Percentiles rank a stretch among this genome's conserved stretches.
phyloP scores from a whole-genome alignment of 2,329 filamentous ascomycete species.

The Claviceps sp. region DNA sequence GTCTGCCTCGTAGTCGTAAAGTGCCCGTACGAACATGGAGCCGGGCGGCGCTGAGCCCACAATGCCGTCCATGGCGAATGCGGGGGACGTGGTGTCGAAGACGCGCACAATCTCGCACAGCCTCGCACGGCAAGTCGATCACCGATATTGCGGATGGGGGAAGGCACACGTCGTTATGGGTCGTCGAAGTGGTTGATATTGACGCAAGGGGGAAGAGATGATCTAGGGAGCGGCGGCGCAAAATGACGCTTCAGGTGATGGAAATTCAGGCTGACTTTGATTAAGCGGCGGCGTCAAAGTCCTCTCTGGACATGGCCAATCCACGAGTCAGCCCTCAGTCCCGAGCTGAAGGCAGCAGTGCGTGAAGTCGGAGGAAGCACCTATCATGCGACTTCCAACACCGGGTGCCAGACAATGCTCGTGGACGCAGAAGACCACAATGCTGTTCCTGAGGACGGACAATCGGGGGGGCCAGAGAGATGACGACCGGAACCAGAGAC shows the following conservation, averaged over 20 bases:
- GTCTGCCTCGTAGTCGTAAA: constrained; percentile 97
- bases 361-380: constrained; percentile 6
- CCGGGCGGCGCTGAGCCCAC: constrained; percentile 45
- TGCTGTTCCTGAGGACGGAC: neutral
- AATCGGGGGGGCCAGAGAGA: neutral
- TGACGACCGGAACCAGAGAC: neutral
- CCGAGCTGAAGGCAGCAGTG: constrained; percentile 14
- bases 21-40: constrained; percentile 81
- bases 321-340: constrained; percentile 16
- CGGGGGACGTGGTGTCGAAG: constrained; percentile 1
- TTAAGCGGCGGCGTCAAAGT: constrained; percentile 17
- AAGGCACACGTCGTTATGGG: neutral
- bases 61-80: constrained; percentile 43
- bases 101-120: constrained; percentile 1
- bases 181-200: neutral
- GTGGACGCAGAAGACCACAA: neutral
- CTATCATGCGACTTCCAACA: constrained; percentile 10
- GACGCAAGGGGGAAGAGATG: neutral
- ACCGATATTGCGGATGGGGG: neutral
- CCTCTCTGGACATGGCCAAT: constrained; percentile 22
- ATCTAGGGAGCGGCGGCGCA: neutral
- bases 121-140: neutral
- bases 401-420: neutral
- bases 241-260: neutral
- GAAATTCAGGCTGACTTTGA: constrained; percentile 3